Conservation (phyloP, 176 grass and related monocot species). For the Bonia amplexicaulis region DNA sequence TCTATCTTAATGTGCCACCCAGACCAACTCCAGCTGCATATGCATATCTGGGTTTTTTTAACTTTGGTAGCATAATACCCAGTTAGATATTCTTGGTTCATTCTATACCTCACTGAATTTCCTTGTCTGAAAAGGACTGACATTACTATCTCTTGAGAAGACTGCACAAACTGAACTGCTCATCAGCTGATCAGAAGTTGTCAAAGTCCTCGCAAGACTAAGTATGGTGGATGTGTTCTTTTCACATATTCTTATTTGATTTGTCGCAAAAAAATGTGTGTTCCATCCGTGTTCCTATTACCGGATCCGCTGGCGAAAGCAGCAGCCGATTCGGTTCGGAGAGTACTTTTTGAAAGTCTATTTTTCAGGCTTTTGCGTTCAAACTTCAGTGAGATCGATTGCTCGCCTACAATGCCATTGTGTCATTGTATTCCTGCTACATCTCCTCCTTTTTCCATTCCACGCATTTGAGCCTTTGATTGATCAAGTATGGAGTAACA, state of each 20-base stretch:
- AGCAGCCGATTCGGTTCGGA: not conserved
- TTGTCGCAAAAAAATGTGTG: not conserved
- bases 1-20: not conserved
- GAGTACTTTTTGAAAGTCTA: not conserved
- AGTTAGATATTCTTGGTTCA: not conserved
- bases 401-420: not conserved
- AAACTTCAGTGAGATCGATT: not conserved
- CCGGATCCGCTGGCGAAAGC: slow-evolving; percentile 16
- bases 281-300: not conserved
- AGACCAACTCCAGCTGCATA: not conserved
- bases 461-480: not conserved
- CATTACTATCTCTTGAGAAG: slow-evolving; percentile 7
- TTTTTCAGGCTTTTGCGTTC: not conserved
- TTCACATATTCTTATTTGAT: not conserved
- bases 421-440: not conserved
- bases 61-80: not conserved
- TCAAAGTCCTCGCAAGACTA: slow-evolving; percentile 5
- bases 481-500: not conserved
- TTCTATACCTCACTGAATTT: not conserved
- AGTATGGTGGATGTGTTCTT: not conserved
- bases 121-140: slow-evolving; percentile 30
- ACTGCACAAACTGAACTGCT: not conserved
- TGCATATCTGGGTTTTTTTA: not conserved
- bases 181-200: not conserved
- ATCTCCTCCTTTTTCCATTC: not conserved